These are phyloP conservation scores for Tuctoria greenei DNA, from an alignment of 176 grass and related monocot genomes.

Conservation along the genomic window DNA sequence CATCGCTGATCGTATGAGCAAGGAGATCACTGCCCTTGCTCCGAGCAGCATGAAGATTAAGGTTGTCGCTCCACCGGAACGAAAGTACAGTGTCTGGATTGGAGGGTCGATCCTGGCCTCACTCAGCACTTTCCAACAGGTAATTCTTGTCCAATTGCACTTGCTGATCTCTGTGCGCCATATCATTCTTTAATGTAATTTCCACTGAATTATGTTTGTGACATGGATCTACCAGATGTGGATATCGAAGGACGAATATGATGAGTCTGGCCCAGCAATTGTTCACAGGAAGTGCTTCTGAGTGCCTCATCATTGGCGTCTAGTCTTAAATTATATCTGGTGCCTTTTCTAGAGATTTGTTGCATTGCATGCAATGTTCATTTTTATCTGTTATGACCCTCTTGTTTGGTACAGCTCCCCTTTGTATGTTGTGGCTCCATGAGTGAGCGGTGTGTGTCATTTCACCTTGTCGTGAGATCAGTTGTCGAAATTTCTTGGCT, in stretches of 20 bases:
- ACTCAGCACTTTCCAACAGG: constrained; percentile 81
- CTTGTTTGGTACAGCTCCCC: neutral
- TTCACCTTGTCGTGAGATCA: constrained; percentile 9
- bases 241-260: constrained; percentile 77
- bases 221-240: constrained; percentile 52
- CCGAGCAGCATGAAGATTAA: constrained; percentile 78
- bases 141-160: constrained; percentile 2
- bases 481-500: constrained; percentile 38
- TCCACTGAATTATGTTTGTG: constrained; percentile 25
- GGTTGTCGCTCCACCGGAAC: constrained; percentile 62
- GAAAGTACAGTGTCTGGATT: constrained; percentile 83
- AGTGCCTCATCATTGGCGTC: neutral
- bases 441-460: neutral
- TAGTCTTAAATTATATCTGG: constrained; percentile 26
- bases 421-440: constrained; percentile 17
- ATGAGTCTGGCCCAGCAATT: constrained; percentile 63
- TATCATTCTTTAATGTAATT: neutral
- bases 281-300: constrained; percentile 85
- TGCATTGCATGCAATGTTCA: constrained; percentile 41
- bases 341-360: constrained; percentile 40
- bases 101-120: constrained; percentile 78
- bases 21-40: constrained; percentile 74
- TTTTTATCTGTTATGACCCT: constrained; percentile 24
- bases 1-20: constrained; percentile 85
- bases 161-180: neutral